Percentiles rank a stretch among this genome's conserved stretches.
phyloP scores from a whole-genome alignment of 805 yeast species.

The Ogataea trehalophila region DNA sequence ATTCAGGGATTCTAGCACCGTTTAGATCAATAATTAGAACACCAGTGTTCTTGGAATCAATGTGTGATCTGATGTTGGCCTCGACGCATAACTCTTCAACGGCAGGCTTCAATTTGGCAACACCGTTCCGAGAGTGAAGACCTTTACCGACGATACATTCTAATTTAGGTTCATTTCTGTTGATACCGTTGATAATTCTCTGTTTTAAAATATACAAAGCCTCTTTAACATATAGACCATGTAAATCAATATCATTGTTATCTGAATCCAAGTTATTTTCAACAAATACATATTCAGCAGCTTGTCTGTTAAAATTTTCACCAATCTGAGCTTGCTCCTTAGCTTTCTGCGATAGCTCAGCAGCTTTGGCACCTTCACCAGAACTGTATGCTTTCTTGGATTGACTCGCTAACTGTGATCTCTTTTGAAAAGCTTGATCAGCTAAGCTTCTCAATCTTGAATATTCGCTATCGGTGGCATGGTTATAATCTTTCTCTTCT shows the following conservation, averaged over 20 bases:
- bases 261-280: conserved; percentile 87
- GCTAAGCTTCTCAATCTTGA: conserved; percentile 62
- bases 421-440: conserved; percentile 54
- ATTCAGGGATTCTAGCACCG: conserved; percentile 40
- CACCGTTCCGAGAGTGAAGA: conserved; percentile 71
- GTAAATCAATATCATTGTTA: conserved; percentile 84
- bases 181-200: conserved; percentile 62
- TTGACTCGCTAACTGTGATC: conserved; percentile 50
- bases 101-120: conserved; percentile 88
- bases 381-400: conserved; percentile 73
- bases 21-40: conserved; percentile 66
- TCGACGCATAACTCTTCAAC: conserved; percentile 72
- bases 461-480: conserved; percentile 64
- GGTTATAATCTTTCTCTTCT: conserved; percentile 54
- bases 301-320: conserved; percentile 67
- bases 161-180: conserved; percentile 54
- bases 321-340: conserved; percentile 56
- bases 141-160: conserved; percentile 94
- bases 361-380: conserved; percentile 74
- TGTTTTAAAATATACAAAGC: conserved; percentile 73
- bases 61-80: conserved; percentile 51
- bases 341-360: conserved; percentile 64
- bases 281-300: conserved; percentile 84
- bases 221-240: conserved; percentile 86
- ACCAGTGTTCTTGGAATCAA: conserved; percentile 74